Base-by-base conservation (phyloP, 108 stramenopile genomes). In the Skeletonema menzelii region DNA sequence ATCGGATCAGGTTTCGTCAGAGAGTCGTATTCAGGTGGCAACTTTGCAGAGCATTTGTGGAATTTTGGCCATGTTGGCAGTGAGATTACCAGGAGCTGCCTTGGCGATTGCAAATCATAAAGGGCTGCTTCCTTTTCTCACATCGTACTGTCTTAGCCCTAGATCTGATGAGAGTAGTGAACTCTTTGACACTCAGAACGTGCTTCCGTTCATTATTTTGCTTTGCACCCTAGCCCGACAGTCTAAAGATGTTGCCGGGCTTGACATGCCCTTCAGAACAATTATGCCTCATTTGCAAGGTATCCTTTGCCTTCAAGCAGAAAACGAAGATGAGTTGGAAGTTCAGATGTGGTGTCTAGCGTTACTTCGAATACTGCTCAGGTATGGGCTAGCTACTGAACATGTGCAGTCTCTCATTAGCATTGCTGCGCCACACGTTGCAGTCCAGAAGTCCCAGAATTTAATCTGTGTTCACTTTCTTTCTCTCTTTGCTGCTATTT, bases 31-130 rank as follows among this genome's bases (percentile, higher is more conserved):
- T 26, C 82, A 82, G 28, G 75, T 56, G 6, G 75, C 80, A 63
- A 85, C 77, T 42, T 65, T 89, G 24, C 59, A 55, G 13, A 72
- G 88, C 27, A 76, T 89, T 24, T 88, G 88, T 69, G 90, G 90
- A 31, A 92, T 93, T 28, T 68, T 95, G 32, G 65, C 82, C 12
- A 85, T 93, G 87, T 60, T 95, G n/a, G 72, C 79, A 10, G 76
- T 91, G 32, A 75, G 95, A 58, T 92, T 91, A 27, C 92, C 89
- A 17, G 95, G 95, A 27, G 92, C 91, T 38, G 92, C 95, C 12
- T 73, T 84, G 24, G 95, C 91, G 12, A 93, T 95, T 80, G 77
- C 85, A 10, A 73, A 85, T 56, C 90, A 95, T 59, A 56, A 82
- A 59, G 68, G 67, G 19, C 58, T 95, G n/a, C 69, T 90, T 14